Conservation (phyloP, 225 moss, liverwort and hornwort genomes). For the Pseudisothecium myosuroides region DNA sequence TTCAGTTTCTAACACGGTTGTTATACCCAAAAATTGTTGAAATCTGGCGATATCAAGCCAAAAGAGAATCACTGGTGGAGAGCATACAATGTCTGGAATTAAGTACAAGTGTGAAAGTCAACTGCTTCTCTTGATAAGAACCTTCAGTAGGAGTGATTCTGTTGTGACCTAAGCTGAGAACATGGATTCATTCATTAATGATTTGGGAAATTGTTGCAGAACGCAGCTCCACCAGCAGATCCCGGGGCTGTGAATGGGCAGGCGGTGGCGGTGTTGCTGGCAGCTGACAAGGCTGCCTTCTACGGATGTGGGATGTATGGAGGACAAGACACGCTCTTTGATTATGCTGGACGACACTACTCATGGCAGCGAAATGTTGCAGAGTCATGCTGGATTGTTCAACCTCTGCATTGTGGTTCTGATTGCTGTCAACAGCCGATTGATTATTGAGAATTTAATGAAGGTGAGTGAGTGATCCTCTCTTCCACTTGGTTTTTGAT, state of each 20-base stretch:
- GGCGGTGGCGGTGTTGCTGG: slow-evolving; percentile 63
- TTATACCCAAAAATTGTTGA: neutral
- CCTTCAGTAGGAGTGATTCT: neutral
- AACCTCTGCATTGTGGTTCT: neutral
- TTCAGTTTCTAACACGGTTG: neutral
- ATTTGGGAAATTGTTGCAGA: slow-evolving; percentile 21
- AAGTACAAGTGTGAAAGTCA: neutral
- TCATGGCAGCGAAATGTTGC: neutral
- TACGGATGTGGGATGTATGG: slow-evolving; percentile 70
- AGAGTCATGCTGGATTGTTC: neutral
- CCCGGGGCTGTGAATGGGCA: slow-evolving; percentile 73
- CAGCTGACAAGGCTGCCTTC: slow-evolving; percentile 84
- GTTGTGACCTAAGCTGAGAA: neutral
- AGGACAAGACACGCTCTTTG: slow-evolving; percentile 75
- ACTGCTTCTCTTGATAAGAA: neutral
- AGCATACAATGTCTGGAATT: neutral
- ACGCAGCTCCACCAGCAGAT: slow-evolving; percentile 46
- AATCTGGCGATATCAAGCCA: neutral
- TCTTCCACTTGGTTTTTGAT: neutral
- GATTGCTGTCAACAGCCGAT: slow-evolving; percentile 68
- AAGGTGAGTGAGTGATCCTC: slow-evolving; percentile 40
- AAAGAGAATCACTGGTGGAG: neutral
- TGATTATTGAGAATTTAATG: slow-evolving; percentile 41
- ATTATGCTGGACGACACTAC: slow-evolving; percentile 67
- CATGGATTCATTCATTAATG: neutral